A percentile compares a stretch with the other conserved stretches of the same genome.
phyloP scores from a whole-genome alignment of 2,329 filamentous ascomycete genomes.

The Beauveria bassiana region DNA sequence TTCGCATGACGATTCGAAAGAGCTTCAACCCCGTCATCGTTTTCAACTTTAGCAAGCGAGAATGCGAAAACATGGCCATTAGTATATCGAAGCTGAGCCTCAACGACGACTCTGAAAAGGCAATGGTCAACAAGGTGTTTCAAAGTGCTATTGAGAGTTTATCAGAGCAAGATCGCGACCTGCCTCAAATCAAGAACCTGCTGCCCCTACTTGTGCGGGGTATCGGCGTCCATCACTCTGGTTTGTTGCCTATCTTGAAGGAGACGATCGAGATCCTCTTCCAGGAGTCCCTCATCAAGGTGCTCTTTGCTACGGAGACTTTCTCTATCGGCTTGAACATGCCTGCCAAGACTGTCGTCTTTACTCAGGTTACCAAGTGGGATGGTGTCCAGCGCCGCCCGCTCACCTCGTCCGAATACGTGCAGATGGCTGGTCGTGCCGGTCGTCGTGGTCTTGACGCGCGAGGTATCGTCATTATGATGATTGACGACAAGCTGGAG shows the following conservation, averaged over 20 bases:
- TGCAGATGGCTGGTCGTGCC: constrained; percentile 97
- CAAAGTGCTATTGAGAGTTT: constrained; percentile 86
- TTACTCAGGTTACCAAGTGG: constrained; percentile 92
- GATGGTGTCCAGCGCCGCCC: constrained; percentile 77
- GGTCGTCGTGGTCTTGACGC: constrained; percentile 96
- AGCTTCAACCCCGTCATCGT: constrained; percentile 98
- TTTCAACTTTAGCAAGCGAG: constrained; percentile 98
- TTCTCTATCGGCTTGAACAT: constrained; percentile 99
- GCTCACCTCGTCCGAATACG: constrained; percentile 87
- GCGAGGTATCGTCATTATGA: constrained; percentile 98
- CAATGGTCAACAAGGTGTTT: constrained; percentile 91
- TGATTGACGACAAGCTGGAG: constrained; percentile 96
- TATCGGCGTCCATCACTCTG: constrained; percentile 96
- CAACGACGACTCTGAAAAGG: constrained; percentile 93
- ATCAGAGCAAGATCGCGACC: constrained; percentile 79
- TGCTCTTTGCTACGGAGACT: constrained; percentile 94
- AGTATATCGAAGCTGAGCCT: constrained; percentile 82
- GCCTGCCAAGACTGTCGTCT: constrained; percentile 99
- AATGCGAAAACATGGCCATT: constrained; percentile 85
- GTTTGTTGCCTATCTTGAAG: constrained; percentile 88
- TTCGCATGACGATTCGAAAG: constrained; percentile 97
- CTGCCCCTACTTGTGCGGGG: constrained; percentile 82
- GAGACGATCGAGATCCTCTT: constrained; percentile 99
- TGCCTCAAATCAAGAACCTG: constrained; percentile 87
- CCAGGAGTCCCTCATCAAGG: constrained; percentile 96